phyloP scores from a whole-genome alignment of 805 yeast genomes.

The Ogataea glucozyma region DNA sequence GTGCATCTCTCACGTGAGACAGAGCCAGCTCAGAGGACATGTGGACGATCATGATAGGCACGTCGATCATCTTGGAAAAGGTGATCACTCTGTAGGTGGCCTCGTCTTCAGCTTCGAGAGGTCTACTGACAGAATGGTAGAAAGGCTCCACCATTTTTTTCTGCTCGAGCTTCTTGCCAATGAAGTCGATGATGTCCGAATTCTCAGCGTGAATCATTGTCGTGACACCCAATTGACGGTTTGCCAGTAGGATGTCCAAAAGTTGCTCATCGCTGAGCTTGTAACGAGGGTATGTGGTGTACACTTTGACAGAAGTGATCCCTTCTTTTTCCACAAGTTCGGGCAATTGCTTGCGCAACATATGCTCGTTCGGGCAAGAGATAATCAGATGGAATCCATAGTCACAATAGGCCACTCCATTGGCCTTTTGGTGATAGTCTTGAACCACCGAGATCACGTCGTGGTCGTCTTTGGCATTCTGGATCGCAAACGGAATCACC shows the following conservation, averaged over 20 bases:
- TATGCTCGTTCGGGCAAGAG: constrained; percentile 24
- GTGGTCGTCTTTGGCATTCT: constrained; percentile 34
- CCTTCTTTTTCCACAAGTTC: constrained; percentile 38
- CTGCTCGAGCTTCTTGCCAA: constrained; percentile 38
- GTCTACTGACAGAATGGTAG: constrained; percentile 48
- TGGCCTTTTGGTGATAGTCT: constrained; percentile 32
- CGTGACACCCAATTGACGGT: constrained; percentile 44
- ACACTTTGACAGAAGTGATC: constrained; percentile 43
- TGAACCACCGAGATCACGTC: constrained; percentile 23
- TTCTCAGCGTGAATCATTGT: constrained; percentile 56
- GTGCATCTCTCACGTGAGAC: constrained; percentile 43
- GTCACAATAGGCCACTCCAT: constrained; percentile 43
- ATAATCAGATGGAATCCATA: constrained; percentile 51
- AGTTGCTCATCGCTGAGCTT: constrained; percentile 43
- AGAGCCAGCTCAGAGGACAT: constrained; percentile 47
- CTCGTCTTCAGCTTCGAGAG: constrained; percentile 48
- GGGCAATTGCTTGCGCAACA: constrained; percentile 33
- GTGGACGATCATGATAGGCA: constrained; percentile 49
- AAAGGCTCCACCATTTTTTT: constrained; percentile 42
- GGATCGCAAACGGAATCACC: constrained; percentile 48
- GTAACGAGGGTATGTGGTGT: constrained; percentile 47
- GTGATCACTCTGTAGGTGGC: constrained; percentile 50
- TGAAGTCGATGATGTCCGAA: constrained; percentile 42
- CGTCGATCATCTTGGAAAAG: constrained; percentile 44
- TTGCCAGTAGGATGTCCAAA: constrained; percentile 39